Evolutionary conservation across 2,329 filamentous ascomycete species (phyloP).

Genomic region (Colletotrichum limetticola): DNA sequence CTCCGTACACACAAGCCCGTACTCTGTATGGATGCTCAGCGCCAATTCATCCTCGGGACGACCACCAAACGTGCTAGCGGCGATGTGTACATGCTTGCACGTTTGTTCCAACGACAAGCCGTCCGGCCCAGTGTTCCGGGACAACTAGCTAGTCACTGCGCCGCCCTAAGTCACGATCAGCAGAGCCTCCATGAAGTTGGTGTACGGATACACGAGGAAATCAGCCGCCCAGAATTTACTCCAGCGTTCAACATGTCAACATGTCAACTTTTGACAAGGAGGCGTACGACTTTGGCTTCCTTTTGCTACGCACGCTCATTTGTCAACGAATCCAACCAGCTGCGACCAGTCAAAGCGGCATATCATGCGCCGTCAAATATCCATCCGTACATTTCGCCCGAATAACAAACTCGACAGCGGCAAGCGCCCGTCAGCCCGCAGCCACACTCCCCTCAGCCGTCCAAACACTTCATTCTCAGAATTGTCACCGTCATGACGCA

Average conservation of each 20-base stretch:
- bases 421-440: not conserved
- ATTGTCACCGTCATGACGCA: not conserved
- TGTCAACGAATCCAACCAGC: slow-evolving; percentile 9
- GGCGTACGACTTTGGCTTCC: not conserved
- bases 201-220: not conserved
- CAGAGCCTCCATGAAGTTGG: not conserved
- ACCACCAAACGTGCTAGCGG: slow-evolving; percentile 9
- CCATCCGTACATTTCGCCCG: not conserved
- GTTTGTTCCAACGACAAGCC: slow-evolving; percentile 33
- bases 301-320: not conserved
- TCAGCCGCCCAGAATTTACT: not conserved
- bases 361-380: not conserved
- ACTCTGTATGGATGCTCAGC: not conserved
- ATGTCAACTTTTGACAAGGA: not conserved
- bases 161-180: not conserved
- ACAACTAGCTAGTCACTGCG: not conserved
- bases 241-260: not conserved
- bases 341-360: slow-evolving; percentile 9
- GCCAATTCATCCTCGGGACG: slow-evolving; percentile 17
- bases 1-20: not conserved
- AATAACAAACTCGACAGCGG: not conserved
- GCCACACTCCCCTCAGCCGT: not conserved
- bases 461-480: not conserved
- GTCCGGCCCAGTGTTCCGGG: not conserved
- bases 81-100: not conserved